phyloP scores from a whole-genome alignment of 164 flowering plant species.

The Annona cherimola region DNA sequence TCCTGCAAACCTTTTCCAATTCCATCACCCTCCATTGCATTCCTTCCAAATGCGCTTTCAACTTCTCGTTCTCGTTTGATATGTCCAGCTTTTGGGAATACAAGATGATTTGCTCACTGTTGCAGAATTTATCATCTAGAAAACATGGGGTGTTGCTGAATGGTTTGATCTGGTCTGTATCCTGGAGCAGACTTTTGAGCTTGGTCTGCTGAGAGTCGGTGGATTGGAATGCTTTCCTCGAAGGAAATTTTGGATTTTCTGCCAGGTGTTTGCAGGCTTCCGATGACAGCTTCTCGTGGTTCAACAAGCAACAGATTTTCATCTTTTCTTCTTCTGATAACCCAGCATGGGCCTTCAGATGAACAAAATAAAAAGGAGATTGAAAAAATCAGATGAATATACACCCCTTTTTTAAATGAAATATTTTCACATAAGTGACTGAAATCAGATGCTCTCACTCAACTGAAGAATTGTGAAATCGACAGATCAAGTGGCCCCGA shows the following conservation, averaged over 20 bases:
- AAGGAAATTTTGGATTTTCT: slow-evolving; percentile 64
- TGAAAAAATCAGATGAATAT: neutral
- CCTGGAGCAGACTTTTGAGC: slow-evolving; percentile 34
- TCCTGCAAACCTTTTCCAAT: slow-evolving; percentile 70
- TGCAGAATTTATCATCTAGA: slow-evolving; percentile 7
- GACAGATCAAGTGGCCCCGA: too few species aligned
- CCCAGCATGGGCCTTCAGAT: slow-evolving; percentile 48
- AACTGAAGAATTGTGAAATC: too few species aligned
- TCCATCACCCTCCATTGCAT: slow-evolving; percentile 91
- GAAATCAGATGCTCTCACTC: too few species aligned
- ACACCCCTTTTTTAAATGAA: neutral
- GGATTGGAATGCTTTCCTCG: slow-evolving; percentile 54
- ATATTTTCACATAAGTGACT: too few species aligned
- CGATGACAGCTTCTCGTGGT: slow-evolving; percentile 58
- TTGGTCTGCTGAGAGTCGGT: slow-evolving; percentile 48
- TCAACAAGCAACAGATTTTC: slow-evolving; percentile 57
- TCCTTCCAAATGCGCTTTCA: slow-evolving; percentile 60
- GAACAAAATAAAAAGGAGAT: neutral
- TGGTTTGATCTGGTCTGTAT: slow-evolving; percentile 17
- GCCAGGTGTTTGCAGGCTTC: slow-evolving; percentile 75
- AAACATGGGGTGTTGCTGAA: slow-evolving; percentile 16
- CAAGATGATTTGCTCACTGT: slow-evolving; percentile 43
- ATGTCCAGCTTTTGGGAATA: slow-evolving; percentile 44
- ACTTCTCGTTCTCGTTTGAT: slow-evolving; percentile 42
- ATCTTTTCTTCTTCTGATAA: slow-evolving; percentile 51